Evolutionary conservation across 768 basidiomycete genomes (phyloP), one percentile per base, ranked within the genome.

Genomic region (Trametes cingulata): DNA sequence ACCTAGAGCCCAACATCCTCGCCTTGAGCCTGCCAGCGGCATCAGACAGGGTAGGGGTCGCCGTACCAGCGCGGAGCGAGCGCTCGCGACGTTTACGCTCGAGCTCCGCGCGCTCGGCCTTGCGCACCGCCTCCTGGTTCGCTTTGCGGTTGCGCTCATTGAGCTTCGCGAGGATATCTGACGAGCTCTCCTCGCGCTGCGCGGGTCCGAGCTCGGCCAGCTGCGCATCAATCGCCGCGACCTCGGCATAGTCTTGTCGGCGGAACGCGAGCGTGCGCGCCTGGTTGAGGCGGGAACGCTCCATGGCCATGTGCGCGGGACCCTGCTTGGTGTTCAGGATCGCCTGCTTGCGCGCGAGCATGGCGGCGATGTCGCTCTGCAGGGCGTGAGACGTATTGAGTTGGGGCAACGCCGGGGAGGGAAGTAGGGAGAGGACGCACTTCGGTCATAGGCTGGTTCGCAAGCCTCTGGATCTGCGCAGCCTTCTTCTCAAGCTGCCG

Each of bases 91-190:
- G 78, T 73, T 88, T 90, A 49, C 86, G 78, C 69, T 93, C 91
- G 8, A 80, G 75, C 65, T 87, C 86, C 35, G 77, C 76, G 35
- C 86, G 71, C 73, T 96, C 94, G 0, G 90, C 89, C 63, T 83
- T 85, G 59, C 91, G 80, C 52, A 94, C 84, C 3, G 84, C 84
- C 68, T 95, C 96, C 65, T 85, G 63, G 58, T 96, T 96, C 29
- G 88, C 87, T 70, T 84, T 88, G 56, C 91, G 82, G 72, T 98
- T 98, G 56, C 93, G 84, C 75, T 95, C 93, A 70, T 96, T 98
- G 54, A 98, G 86, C 69, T 77, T 85, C 15, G 90, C 84, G 24
- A 96, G 79, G 68, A 83, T 74, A 63, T 91, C 84, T 12, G 57
- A 50, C n/a, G 72, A 73, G 37, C 68, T 67, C 42, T 62, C 62